A percentile compares a stretch with the other conserved stretches of the same genome.
Evolutionary conservation across 179 eudicot genomes (phyloP).

Genomic region (Camellia oleifera): DNA sequence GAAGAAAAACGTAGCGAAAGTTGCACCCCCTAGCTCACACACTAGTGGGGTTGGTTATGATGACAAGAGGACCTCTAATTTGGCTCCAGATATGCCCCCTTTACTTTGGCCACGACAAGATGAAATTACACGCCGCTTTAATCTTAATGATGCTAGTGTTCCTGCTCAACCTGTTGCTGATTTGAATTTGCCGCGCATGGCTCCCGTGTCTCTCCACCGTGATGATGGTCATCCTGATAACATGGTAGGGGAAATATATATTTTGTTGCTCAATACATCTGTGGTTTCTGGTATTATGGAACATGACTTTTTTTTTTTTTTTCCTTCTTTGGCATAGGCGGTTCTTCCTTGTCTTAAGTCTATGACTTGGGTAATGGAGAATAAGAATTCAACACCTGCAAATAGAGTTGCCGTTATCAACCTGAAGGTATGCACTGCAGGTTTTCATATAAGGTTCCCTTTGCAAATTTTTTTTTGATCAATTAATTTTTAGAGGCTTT

Average conservation of each 20-base stretch:
- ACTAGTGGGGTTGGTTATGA: conserved; percentile 42
- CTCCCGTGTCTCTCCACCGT: conserved; percentile 38
- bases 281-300: background rate
- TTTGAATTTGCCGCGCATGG: conserved; percentile 37
- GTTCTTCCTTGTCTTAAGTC: conserved; percentile 83
- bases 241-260: conserved; percentile 26
- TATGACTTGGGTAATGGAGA: conserved; percentile 96
- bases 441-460: background rate
- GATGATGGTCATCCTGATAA: conserved; percentile 40
- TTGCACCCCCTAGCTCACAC: conserved; percentile 46
- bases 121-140: conserved; percentile 37
- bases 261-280: background rate
- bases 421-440: conserved; percentile 54
- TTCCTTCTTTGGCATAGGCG: conserved; percentile 31
- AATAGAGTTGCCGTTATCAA: conserved; percentile 86
- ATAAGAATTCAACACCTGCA: conserved; percentile 58
- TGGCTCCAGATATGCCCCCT: conserved; percentile 33
- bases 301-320: background rate
- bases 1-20: conserved; percentile 55
- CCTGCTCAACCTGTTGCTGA: conserved; percentile 33
- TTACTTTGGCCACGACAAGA: conserved; percentile 54
- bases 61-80: conserved; percentile 36
- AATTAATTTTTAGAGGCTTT: background rate
- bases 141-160: conserved; percentile 39
- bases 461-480: background rate